Evolutionary conservation across 202 grass and related monocot species (phyloP), one percentile per base, ranked within the genome.

Genomic region (Zizania palustris): DNA sequence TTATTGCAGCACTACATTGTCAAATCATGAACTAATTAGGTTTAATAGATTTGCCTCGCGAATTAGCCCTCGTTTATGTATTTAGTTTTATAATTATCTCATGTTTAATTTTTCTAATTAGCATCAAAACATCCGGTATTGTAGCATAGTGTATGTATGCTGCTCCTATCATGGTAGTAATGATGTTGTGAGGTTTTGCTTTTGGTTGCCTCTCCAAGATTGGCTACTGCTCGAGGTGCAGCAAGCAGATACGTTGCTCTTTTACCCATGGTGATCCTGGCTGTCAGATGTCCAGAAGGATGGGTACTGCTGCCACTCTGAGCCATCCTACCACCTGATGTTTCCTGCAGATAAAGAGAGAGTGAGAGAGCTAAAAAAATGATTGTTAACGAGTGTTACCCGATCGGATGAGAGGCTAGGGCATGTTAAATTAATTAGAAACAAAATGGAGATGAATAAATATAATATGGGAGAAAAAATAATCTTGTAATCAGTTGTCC

Each of bases 221-320:
- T 28, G 70, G 22, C 49, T 84, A 40, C 28, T 70, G 28, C 46
- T 69, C 49, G 80, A 71, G 63, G 80, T 64, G 72, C 51, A 54
- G 41, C 22, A 18, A 36, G n/a, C n/a, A n/a, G 58, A 67, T 68
- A n/a, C 80, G 51, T 79, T 83, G 73, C 78, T 73, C 59, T 38
- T 62, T 90, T 88, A 89, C 35, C 84, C 87, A 83, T 85, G 89
- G 75, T 77, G 84, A 91, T 92, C 70, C 81, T 85, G 84, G 67
- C 57, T 80, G 83, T 86, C 84, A 84, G 84, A 70, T 73, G 89
- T 53, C 78, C 88, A 92, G 79, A 85, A 92, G 64, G 88, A 82
- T 72, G 85, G 45, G 85, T 88, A 97, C 83, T 75, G n/a, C n/a
- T n/a, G 87, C 93, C 93, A 97, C 45, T 85, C 85, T 11, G 76